Evolutionary conservation across 2,329 filamentous ascomycete genomes (phyloP).

Genomic region (Fusarium keratoplasticum): DNA sequence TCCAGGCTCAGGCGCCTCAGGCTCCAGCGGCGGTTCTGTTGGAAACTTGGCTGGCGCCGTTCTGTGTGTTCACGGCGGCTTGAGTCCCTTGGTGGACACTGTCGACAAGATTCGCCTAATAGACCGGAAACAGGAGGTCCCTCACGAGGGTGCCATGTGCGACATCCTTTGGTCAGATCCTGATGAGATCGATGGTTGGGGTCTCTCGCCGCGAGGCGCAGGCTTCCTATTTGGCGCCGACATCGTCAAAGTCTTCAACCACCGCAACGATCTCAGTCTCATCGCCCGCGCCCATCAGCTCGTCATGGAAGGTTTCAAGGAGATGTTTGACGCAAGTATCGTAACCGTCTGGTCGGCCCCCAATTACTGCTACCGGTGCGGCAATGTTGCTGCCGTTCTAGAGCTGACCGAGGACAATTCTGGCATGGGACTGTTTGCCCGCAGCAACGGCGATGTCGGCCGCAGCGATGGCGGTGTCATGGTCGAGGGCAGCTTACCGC

Average conservation of each 20-base stretch:
- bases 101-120: constrained; percentile 96
- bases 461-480: constrained; percentile 66
- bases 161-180: constrained; percentile 98
- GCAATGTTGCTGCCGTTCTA: constrained; percentile 94
- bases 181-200: constrained; percentile 98
- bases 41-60: constrained; percentile 84
- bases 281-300: constrained; percentile 96
- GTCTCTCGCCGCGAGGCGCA: constrained; percentile 90
- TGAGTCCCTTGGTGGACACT: constrained; percentile 90
- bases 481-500: constrained; percentile 58
- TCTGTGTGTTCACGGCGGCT: constrained; percentile 93
- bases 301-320: constrained; percentile 99
- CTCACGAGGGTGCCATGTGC: constrained; percentile 98
- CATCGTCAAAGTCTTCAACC: constrained; percentile 96
- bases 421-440: constrained; percentile 76
- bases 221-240: constrained; percentile 96
- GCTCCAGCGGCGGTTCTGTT: constrained; percentile 71
- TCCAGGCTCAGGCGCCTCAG: constrained; percentile 83
- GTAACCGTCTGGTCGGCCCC: constrained; percentile 99
- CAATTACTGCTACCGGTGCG: constrained; percentile 96
- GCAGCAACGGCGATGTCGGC: constrained; percentile 77
- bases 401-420: constrained; percentile 90
- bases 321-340: constrained; percentile 97
- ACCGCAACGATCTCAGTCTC: constrained; percentile 89
- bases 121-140: constrained; percentile 97